Conservation (phyloP, 2,329 filamentous ascomycete genomes). For the Fusarium avenaceum region DNA sequence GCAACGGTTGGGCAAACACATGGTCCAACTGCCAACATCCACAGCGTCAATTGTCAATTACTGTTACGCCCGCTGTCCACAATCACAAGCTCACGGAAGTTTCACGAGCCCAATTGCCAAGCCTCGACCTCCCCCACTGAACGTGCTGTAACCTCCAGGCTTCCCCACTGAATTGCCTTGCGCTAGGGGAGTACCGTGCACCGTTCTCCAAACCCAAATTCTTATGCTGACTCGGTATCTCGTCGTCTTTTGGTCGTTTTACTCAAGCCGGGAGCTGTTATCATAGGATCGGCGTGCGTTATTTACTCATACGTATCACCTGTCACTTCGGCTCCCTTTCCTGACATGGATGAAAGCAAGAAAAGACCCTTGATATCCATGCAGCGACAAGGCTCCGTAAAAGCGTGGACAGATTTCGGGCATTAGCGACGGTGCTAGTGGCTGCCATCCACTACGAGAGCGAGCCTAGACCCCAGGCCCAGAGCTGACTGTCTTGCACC, state of each 20-base stretch:
- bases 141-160: background rate
- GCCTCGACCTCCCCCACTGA: background rate
- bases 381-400: background rate
- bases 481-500: background rate
- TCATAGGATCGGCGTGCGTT: background rate
- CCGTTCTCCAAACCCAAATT: background rate
- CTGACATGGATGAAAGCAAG: background rate
- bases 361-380: background rate
- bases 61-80: background rate
- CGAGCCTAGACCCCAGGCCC: slow-evolving; percentile 9
- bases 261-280: background rate
- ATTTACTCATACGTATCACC: background rate
- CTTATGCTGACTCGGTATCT: background rate
- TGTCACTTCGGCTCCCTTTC: background rate
- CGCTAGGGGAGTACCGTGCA: slow-evolving; percentile 11
- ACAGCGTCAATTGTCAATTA: too few relatives aligned
- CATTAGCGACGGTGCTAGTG: background rate
- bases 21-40: background rate
- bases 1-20: background rate
- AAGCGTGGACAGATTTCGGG: background rate
- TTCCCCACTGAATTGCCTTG: slow-evolving; percentile 20
- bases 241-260: background rate
- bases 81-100: slow-evolving; percentile 3
- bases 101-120: slow-evolving; percentile 2
- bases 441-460: slow-evolving; percentile 12